phyloP scores from a whole-genome alignment of 1,139 yeast species.

The Debaryomyces nepalensis region DNA sequence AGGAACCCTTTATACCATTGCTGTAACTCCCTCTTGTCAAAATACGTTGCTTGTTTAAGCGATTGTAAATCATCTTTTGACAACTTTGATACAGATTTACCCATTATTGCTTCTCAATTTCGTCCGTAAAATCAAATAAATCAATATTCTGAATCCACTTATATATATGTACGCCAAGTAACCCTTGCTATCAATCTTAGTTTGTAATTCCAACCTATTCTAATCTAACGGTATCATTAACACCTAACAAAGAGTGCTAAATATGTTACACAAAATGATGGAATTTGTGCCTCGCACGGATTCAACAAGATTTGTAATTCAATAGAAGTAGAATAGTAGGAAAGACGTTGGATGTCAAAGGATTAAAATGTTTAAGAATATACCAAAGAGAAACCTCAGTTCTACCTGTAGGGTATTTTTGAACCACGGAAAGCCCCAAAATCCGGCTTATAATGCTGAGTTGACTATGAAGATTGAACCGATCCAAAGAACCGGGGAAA shows the following conservation, averaged over 20 bases:
- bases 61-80: constrained; percentile 88
- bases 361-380: constrained; percentile 7
- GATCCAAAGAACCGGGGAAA: constrained; percentile 72
- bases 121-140: too few species aligned
- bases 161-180: neutral
- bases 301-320: neutral
- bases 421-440: constrained; percentile 51
- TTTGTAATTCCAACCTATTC: neutral
- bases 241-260: neutral
- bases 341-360: too few species aligned
- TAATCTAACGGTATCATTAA: neutral
- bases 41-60: constrained; percentile 84
- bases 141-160: too few species aligned
- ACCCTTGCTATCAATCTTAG: neutral
- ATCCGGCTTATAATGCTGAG: constrained; percentile 42
- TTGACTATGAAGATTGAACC: constrained; percentile 69
- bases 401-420: constrained; percentile 23
- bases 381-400: constrained; percentile 18
- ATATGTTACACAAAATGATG: constrained; percentile 5
- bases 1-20: constrained; percentile 98
- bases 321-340: neutral
- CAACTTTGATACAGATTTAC: constrained; percentile 90
- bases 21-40: constrained; percentile 91
- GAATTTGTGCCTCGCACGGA: neutral
- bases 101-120: constrained; percentile 55